These are phyloP conservation scores for Vairimorpha necatrix DNA, from an alignment of 371 early-diverging fungal genomes.

Conservation along the genomic window DNA sequence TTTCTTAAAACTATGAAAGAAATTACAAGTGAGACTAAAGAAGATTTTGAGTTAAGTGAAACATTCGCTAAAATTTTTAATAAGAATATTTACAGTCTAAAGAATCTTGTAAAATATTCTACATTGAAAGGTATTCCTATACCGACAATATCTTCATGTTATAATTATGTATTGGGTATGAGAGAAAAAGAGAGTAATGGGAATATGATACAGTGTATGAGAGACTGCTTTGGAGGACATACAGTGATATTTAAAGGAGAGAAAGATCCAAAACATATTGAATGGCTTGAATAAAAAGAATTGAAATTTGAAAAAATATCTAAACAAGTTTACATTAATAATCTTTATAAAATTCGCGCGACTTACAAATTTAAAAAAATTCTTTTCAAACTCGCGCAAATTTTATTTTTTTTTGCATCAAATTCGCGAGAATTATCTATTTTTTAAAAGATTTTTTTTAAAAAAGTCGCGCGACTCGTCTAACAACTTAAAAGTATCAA, in stretches of 20 bases:
- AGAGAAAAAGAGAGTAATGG: constrained; percentile 78
- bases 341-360: too few species aligned
- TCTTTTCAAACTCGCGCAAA: too few species aligned
- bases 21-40: not conserved
- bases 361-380: too few species aligned
- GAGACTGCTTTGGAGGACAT: constrained; percentile 97
- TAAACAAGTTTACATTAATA: not conserved
- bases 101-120: constrained; percentile 76
- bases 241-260: constrained; percentile 63
- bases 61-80: constrained; percentile 40
- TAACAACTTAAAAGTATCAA: too few species aligned
- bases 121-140: constrained; percentile 77
- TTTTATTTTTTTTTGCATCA: not conserved
- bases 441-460: too few species aligned
- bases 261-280: constrained; percentile 46
- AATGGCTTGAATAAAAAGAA: constrained; percentile 43
- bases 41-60: constrained; percentile 34
- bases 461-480: too few species aligned
- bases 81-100: constrained; percentile 79
- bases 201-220: constrained; percentile 85
- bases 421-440: not conserved
- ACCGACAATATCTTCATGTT: constrained; percentile 80
- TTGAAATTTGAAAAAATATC: too few species aligned
- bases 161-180: constrained; percentile 79
- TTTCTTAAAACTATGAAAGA: constrained; percentile 36